These are phyloP conservation scores for Plantago ovata DNA, from an alignment of 257 asterid species.

Conservation along the genomic window DNA sequence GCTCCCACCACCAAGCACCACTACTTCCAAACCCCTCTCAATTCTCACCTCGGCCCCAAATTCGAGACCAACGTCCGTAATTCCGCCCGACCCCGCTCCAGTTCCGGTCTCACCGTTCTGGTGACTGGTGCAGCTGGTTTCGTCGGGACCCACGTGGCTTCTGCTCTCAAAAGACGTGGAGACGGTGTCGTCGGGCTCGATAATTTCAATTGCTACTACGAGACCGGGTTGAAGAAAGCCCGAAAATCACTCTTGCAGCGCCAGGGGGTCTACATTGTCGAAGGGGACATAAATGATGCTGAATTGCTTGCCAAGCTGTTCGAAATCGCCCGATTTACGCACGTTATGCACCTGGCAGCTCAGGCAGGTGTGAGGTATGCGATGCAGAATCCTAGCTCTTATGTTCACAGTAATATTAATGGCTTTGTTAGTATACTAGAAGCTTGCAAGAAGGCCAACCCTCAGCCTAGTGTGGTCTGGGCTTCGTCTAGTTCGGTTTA, in stretches of 20 bases:
- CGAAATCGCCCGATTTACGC: slow-evolving; percentile 51
- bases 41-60: slow-evolving; percentile 21
- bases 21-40: neutral
- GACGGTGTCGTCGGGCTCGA: slow-evolving; percentile 84
- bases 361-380: slow-evolving; percentile 91
- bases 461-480: slow-evolving; percentile 75
- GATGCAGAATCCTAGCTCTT: slow-evolving; percentile 67
- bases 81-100: slow-evolving; percentile 55
- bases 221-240: slow-evolving; percentile 69
- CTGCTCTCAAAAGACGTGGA: slow-evolving; percentile 58
- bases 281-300: slow-evolving; percentile 58
- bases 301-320: slow-evolving; percentile 46
- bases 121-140: slow-evolving; percentile 89
- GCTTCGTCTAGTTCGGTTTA: slow-evolving; percentile 85
- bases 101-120: slow-evolving; percentile 46
- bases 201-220: slow-evolving; percentile 67
- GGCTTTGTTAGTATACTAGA: slow-evolving; percentile 72
- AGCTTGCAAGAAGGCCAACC: slow-evolving; percentile 52
- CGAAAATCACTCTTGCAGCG: slow-evolving; percentile 51
- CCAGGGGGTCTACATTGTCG: slow-evolving; percentile 48
- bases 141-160: slow-evolving; percentile 67
- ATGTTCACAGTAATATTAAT: slow-evolving; percentile 58
- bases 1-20: slow-evolving; percentile 32
- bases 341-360: slow-evolving; percentile 84
- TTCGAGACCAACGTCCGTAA: slow-evolving; percentile 58